phyloP scores from a whole-genome alignment of 1,284 basidiomycete genomes.

The Puccinia hordei region DNA sequence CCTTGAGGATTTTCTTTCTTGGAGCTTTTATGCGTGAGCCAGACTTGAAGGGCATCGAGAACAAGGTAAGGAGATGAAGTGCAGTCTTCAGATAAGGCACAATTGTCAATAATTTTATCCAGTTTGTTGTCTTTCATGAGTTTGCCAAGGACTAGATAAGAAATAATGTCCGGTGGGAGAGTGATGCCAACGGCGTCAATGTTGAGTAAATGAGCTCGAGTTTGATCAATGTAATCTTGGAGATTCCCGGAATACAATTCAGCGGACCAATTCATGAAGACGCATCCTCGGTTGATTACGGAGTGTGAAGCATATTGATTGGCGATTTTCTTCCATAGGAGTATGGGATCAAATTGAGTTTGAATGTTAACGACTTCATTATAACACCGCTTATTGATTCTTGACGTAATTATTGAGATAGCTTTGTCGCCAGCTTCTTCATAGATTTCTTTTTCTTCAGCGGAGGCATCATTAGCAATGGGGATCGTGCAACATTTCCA shows the following conservation, averaged over 20 bases:
- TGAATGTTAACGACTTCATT: not conserved
- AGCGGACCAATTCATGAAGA: not conserved
- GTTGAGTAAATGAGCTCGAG: not conserved
- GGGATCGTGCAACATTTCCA: not conserved
- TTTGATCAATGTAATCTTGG: not conserved
- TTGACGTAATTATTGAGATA: not conserved
- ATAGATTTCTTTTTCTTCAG: not conserved
- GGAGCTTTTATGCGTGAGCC: not conserved
- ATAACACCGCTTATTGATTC: not conserved
- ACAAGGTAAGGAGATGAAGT: not conserved
- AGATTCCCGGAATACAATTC: not conserved
- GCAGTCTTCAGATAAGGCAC: not conserved
- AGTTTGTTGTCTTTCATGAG: not conserved
- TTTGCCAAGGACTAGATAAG: not conserved
- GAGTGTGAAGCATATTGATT: conserved; percentile 14
- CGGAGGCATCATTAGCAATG: not conserved
- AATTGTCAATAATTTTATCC: not conserved
- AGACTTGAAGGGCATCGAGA: not conserved
- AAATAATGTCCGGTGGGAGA: not conserved
- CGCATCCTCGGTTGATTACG: not conserved
- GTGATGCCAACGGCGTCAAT: not conserved
- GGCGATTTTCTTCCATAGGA: not conserved
- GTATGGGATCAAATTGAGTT: not conserved
- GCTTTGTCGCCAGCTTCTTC: not conserved
- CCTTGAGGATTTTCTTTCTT: not conserved